Percentiles rank a stretch among this genome's conserved stretches.
These are phyloP conservation scores for Houttuynia cordata DNA, from an alignment of 164 flowering plant species.

Conservation along the genomic window DNA sequence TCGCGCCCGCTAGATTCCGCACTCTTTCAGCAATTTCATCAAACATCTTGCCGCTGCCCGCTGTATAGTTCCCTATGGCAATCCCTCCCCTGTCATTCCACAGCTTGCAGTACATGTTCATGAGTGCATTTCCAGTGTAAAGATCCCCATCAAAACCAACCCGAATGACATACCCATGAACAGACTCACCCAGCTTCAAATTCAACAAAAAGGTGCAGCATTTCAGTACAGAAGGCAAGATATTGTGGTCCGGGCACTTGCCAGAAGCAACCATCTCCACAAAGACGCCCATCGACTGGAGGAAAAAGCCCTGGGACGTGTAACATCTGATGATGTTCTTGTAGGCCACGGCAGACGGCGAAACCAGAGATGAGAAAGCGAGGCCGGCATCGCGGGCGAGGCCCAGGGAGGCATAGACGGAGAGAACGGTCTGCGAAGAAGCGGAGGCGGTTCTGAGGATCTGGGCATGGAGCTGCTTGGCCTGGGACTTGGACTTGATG, in stretches of 20 bases:
- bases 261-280: slow-evolving; percentile 45
- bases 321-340: slow-evolving; percentile 64
- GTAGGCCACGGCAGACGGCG: slow-evolving; percentile 45
- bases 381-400: slow-evolving; percentile 33
- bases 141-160: slow-evolving; percentile 58
- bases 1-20: not conserved
- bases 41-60: slow-evolving; percentile 11
- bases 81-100: slow-evolving; percentile 9
- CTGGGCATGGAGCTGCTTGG: slow-evolving; percentile 70
- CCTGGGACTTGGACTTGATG: slow-evolving; percentile 40
- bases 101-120: slow-evolving; percentile 73
- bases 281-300: slow-evolving; percentile 31
- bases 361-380: slow-evolving; percentile 32
- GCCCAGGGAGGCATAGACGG: slow-evolving; percentile 50
- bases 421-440: slow-evolving; percentile 25
- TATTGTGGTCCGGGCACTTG: slow-evolving; percentile 44
- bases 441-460: slow-evolving; percentile 21
- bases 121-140: slow-evolving; percentile 75
- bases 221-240: slow-evolving; percentile 73
- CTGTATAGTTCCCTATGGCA: not conserved
- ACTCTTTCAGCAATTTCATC: slow-evolving; percentile 33
- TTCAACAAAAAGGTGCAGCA: slow-evolving; percentile 39
- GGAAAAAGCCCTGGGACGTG: slow-evolving; percentile 33
- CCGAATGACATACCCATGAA: slow-evolving; percentile 57
- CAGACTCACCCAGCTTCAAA: slow-evolving; percentile 48